Evolutionary conservation across 371 early-diverging fungal species (phyloP), one percentile per base, ranked within the genome.

Genomic region (Mucor saturninus): DNA sequence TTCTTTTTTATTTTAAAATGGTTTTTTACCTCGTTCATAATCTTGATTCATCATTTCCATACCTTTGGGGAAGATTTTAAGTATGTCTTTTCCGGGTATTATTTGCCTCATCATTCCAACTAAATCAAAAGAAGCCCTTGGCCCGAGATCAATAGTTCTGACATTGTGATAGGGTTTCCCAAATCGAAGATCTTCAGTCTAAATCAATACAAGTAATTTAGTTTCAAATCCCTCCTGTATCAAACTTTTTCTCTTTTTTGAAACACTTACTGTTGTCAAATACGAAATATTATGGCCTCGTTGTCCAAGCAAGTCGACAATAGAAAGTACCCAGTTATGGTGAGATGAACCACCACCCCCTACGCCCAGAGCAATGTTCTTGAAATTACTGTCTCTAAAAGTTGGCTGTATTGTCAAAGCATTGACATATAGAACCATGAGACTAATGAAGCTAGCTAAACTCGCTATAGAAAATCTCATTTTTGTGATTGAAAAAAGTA

Each of bases 231-330:
- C 35, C 4, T 8, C 35, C 21, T 21, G 21, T 21, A 21, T 21
- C 21, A 21, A 21, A 21, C 21, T 21, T 21, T 21, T 21, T 21
- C 21, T 21, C 21, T 21, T 21, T 21, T 26, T 4, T 42, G 9
- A 11, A 57, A 7, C 8, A 31, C 51, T 52, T 69, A 61, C 69
- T n/a, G 54, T 56, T 15, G 64, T 61, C 7, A 64, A 43, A 53
- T 51, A 64, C 8, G 46, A 46, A 21, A 21, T 8, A 6, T 26
- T 46, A 21, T 46, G 46, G 8, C 35, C 35, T 35, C 35, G 35
- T 35, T 35, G 35, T 35, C 35, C 35, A 35, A 35, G 35, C 35
- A 35, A 43, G 43, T 61, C 61, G 8, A 39, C 37, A 14, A 61
- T 45, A 28, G 35, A 54, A 5, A 61, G 39, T 13, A 61, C 61